Conservation (phyloP, 108 stramenopile species). For the Nannochloropsis oceanica region DNA sequence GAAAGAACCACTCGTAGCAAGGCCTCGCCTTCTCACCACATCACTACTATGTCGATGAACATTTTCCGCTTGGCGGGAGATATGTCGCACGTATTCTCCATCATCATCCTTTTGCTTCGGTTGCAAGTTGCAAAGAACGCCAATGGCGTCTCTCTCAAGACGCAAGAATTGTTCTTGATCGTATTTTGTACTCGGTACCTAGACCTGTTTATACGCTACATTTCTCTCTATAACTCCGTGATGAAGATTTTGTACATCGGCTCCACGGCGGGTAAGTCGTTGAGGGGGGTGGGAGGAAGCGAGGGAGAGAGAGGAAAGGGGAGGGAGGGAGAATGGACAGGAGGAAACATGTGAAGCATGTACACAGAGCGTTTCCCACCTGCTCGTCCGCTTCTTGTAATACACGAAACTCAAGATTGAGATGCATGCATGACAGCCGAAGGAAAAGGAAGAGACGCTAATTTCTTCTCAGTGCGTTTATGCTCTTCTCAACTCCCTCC, state of each 20-base stretch:
- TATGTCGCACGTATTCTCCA: constrained; percentile 94
- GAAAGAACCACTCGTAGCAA: too few relatives aligned
- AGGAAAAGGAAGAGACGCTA: too few relatives aligned
- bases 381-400: too few relatives aligned
- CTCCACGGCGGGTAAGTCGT: background rate
- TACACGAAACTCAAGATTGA: too few relatives aligned
- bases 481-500: too few relatives aligned
- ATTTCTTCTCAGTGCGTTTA: too few relatives aligned
- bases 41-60: constrained; percentile 45
- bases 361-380: too few relatives aligned
- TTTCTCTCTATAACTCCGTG: constrained; percentile 81
- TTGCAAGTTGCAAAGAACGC: constrained; percentile 88
- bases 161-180: constrained; percentile 91
- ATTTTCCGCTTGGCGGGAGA: constrained; percentile 80
- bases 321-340: background rate
- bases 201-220: constrained; percentile 45
- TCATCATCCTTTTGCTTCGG: constrained; percentile 82
- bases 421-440: too few relatives aligned
- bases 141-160: constrained; percentile 68
- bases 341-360: too few relatives aligned
- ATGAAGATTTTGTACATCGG: constrained; percentile 55
- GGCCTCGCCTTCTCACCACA: too few relatives aligned
- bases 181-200: constrained; percentile 74
- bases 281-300: background rate
- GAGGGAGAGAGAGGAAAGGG: background rate